These are phyloP conservation scores for Turnera subulata DNA, from an alignment of 345 rosid species.

Conservation along the genomic window DNA sequence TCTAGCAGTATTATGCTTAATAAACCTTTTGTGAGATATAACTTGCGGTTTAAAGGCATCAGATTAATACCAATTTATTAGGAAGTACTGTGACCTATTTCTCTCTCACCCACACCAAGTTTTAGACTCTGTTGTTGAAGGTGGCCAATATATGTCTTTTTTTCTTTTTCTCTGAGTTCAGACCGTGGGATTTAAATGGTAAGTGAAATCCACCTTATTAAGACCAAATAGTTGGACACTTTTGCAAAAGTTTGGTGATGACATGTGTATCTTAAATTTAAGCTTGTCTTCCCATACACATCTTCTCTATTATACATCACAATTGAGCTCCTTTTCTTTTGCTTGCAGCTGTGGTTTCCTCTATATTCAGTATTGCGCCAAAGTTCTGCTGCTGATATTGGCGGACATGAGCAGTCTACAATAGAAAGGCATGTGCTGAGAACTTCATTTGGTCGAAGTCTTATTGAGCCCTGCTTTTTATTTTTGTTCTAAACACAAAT, in stretches of 20 bases:
- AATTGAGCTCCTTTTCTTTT: not conserved
- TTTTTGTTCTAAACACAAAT: conserved; percentile 16
- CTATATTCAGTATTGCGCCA: conserved; percentile 65
- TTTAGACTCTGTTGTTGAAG: too few relatives aligned
- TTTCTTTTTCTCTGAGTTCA: too few relatives aligned
- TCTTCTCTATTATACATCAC: not conserved
- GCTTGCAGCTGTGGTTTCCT: conserved; percentile 96
- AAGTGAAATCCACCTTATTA: too few relatives aligned
- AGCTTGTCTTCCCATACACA: not conserved
- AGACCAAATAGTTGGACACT: too few relatives aligned
- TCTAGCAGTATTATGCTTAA: too few relatives aligned
- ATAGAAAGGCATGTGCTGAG: conserved; percentile 51
- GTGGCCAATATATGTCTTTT: too few relatives aligned
- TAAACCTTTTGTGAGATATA: too few relatives aligned
- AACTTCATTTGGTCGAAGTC: not conserved
- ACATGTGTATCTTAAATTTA: not conserved
- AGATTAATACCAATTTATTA: too few relatives aligned
- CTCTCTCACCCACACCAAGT: too few relatives aligned
- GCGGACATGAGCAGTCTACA: conserved; percentile 44
- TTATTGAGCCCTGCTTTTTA: not conserved
- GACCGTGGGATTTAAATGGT: not conserved
- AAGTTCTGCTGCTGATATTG: conserved; percentile 36
- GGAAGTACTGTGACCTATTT: too few relatives aligned
- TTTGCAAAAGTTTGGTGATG: too few relatives aligned
- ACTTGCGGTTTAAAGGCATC: too few relatives aligned